Evolutionary conservation across 2,329 filamentous ascomycete genomes (phyloP), one percentile per base, ranked within the genome.

Genomic region (Penicillium crustosum): DNA sequence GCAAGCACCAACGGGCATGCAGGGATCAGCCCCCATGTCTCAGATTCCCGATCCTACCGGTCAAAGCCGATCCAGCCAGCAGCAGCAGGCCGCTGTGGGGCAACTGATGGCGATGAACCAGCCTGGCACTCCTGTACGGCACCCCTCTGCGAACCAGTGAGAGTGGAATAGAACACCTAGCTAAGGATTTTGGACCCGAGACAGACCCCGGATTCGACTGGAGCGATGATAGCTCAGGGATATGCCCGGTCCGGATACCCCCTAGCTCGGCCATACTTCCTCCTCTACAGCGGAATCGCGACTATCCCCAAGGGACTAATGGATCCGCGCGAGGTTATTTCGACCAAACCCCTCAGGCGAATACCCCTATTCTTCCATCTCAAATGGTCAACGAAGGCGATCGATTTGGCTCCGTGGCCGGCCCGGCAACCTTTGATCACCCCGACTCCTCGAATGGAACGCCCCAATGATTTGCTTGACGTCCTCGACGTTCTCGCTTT

Each of bases 41-140:
- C 71, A 73, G 56, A 73, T 75, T 62, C 61, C 71, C 47, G 73
- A 75, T 62, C 69, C 72, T 19, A 65, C 65, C n/a, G 64, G 66
- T 39, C 70, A 73, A 53, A 60, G 62, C 49, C 71, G 72, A 49
- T 59, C 69, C 31, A 70, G 66, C 59, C 73, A 75, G 47, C 49
- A 50, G 36, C 49, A 53, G 50, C 72, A 75, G 60, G 72, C 72
- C 21, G 66, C 71, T 12, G 72, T 75, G 68, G 72, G 73, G 60
- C 69, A 72, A 45, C 47, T 75, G 47, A 71, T 71, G 58, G 68
- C 71, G 60, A 71, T 74, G 66, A 75, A 74, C 56, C 70, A 69
- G 60, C 70, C 72, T 60, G 70, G 70, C 48, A 75, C 73, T 58
- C 73, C 73, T 70, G 72, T 75, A 75, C 67, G 71, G 62, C 65